A percentile compares a stretch with the other conserved stretches of the same genome.
Evolutionary conservation across 139 green algal species (phyloP).

Genomic region (Protoeuglena noctilucae): DNA sequence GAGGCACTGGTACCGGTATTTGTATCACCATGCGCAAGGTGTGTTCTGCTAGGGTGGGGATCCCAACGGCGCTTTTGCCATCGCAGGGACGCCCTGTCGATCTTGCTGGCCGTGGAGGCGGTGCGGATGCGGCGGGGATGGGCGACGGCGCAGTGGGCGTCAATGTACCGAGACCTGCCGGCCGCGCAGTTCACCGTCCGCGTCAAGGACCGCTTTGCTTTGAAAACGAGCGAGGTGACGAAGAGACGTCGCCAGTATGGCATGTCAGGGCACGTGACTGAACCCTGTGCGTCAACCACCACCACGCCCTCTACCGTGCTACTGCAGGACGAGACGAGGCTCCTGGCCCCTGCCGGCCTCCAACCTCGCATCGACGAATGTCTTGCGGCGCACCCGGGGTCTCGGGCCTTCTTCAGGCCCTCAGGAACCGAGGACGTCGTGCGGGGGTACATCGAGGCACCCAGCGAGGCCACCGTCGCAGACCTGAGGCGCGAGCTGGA

Average conservation of each 20-base stretch:
- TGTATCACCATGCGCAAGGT: too few species aligned
- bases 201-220: slow-evolving; percentile 13
- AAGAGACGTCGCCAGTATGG: too few species aligned
- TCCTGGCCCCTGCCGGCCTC: too few species aligned
- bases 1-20: too few species aligned
- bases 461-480: background rate
- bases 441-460: slow-evolving; percentile 85
- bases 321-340: too few species aligned
- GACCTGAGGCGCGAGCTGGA: background rate
- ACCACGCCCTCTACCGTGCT: background rate
- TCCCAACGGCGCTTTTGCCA: too few species aligned
- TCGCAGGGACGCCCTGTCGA: slow-evolving; percentile 74
- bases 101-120: slow-evolving; percentile 74
- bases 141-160: slow-evolving; percentile 51
- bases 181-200: slow-evolving; percentile 58
- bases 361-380: too few species aligned
- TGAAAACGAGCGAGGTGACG: slow-evolving; percentile 46
- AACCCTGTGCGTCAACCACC: slow-evolving; percentile 25
- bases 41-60: too few species aligned
- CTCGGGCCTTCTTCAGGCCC: slow-evolving; percentile 72
- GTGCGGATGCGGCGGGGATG: slow-evolving; percentile 42
- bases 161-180: slow-evolving; percentile 76
- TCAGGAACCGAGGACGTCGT: slow-evolving; percentile 94
- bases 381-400: background rate
- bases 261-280: too few species aligned